Base-by-base conservation (phyloP, 768 basidiomycete genomes). In the Suillus plorans region DNA sequence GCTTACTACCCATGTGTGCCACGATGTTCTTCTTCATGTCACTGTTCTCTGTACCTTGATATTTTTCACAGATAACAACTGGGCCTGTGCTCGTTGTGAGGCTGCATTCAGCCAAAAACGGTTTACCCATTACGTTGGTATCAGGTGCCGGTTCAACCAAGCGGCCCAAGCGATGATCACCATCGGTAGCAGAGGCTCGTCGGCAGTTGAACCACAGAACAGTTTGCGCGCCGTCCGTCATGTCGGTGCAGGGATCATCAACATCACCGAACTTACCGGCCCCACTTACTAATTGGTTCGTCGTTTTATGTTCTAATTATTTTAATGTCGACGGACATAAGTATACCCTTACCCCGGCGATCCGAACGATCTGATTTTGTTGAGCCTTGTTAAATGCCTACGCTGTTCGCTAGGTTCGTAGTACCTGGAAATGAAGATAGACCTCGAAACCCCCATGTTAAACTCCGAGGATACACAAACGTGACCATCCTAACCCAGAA, bases 281-380 rank as follows among this genome's bases (percentile, higher is more conserved):
- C 36, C 84, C 81, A 80, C 84, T 84, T 1, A 85, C 18, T 31
- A 85, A 66, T 85, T 85, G 69, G 78, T 85, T 62, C 77, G 80
- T 25, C 84, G 78, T 84, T 6, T 85, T 16, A 28, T 9, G 50
- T 50, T 50, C 6, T 25, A 25, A 25, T 86, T 69, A 71, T 85
- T 16, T 80, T 77, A 5, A 84, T 5, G 80, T 83, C 7, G 83
- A 85, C 28, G 79, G 2, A 70, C 74, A 25, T 50, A 50, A n/a
- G n/a, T n/a, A n/a, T 16, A 1, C 8, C 49, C 25, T 50, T 50
- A 28, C 49, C 25, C 14, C 85, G 45, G 74, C 78, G 20, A 71
- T 72, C 84, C 20, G 80, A 85, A 67, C 80, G 80, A 9, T 84
- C 83, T 9, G 76, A 85, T 58, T 84, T 84, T 10, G 77, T 86